phyloP scores from a whole-genome alignment of 192 early-diverging fungal species.

The Backusella circina region DNA sequence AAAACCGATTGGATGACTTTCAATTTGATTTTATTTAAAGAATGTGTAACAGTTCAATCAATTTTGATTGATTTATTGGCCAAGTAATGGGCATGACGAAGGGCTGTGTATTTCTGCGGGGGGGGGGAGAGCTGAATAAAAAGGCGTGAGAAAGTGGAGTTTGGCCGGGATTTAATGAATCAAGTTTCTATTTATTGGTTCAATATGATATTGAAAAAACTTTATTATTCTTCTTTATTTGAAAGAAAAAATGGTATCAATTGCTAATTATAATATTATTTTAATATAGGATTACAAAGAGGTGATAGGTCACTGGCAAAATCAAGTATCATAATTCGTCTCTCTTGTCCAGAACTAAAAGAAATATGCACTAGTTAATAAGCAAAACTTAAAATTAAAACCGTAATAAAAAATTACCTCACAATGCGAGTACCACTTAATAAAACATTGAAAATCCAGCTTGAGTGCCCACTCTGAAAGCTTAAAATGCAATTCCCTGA shows the following conservation, averaged over 20 bases:
- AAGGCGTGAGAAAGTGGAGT: background rate
- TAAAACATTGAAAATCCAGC: constrained; percentile 96
- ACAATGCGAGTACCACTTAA: constrained; percentile 65
- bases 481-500: constrained; percentile 70
- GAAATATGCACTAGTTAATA: background rate
- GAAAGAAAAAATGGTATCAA: background rate
- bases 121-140: background rate
- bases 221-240: background rate
- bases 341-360: constrained; percentile 36
- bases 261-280: background rate
- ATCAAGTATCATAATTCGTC: constrained; percentile 39
- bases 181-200: background rate
- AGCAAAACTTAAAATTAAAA: background rate
- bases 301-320: constrained; percentile 23
- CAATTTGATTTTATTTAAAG: background rate
- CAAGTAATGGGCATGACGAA: background rate
- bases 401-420: constrained; percentile 28
- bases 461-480: constrained; percentile 66
- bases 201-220: background rate
- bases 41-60: background rate
- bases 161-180: background rate
- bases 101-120: background rate
- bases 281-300: background rate
- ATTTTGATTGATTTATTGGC: background rate
- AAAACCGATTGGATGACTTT: background rate